phyloP scores from a whole-genome alignment of 345 rosid genomes.

The Acer yangbiense region DNA sequence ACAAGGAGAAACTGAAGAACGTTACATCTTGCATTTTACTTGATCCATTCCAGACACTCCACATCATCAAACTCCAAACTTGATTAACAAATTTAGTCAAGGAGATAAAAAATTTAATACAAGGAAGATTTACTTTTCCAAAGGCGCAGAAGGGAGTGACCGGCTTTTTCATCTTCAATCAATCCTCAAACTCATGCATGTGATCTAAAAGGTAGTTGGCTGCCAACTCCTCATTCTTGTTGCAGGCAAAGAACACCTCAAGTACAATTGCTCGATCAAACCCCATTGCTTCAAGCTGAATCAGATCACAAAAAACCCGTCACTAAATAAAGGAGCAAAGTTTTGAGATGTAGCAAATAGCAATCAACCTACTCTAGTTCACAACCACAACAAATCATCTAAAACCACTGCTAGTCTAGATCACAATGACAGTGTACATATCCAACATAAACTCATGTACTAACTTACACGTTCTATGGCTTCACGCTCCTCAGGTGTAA shows the following conservation, averaged over 20 bases:
- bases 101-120: background rate
- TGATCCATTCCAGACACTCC: constrained; percentile 13
- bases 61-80: constrained; percentile 5
- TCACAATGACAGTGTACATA: background rate
- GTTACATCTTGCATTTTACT: constrained; percentile 19
- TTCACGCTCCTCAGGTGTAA: constrained; percentile 94
- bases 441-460: background rate
- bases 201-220: constrained; percentile 94
- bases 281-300: constrained; percentile 92
- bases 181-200: constrained; percentile 87
- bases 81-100: constrained; percentile 11
- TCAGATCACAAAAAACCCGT: background rate
- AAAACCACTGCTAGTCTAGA: no score
- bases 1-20: background rate
- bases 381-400: background rate
- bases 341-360: background rate
- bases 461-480: constrained; percentile 85
- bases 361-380: background rate
- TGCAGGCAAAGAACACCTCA: constrained; percentile 91
- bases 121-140: constrained; percentile 9
- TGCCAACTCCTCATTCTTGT: constrained; percentile 93
- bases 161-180: constrained; percentile 33
- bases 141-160: background rate
- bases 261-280: constrained; percentile 74
- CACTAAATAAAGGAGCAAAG: background rate